phyloP scores from a whole-genome alignment of 2,329 filamentous ascomycete species.

The Chaetomiaceae sp. region DNA sequence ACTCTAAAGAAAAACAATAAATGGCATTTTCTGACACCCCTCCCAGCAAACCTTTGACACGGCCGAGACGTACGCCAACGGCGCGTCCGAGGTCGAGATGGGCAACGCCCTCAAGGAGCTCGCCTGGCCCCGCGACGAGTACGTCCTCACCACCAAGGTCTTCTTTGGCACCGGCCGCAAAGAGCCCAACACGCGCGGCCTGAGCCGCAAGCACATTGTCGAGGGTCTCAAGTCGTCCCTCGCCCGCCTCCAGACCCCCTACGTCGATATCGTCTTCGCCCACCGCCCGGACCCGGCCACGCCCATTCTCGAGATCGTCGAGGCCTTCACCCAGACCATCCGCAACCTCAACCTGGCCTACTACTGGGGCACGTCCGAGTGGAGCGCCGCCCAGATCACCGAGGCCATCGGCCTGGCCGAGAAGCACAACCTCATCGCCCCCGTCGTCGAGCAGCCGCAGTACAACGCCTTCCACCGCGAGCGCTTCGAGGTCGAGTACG shows the following conservation, averaged over 20 bases:
- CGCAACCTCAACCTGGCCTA: constrained; percentile 54
- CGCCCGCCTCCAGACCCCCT: constrained; percentile 54
- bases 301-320: constrained; percentile 58
- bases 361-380: constrained; percentile 61
- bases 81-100: constrained; percentile 47
- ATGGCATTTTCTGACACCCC: neutral
- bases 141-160: constrained; percentile 49
- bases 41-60: constrained; percentile 47
- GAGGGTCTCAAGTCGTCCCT: constrained; percentile 56
- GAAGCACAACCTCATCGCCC: constrained; percentile 55
- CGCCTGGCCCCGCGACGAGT: constrained; percentile 49
- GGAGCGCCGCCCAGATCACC: constrained; percentile 54
- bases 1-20: neutral
- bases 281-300: constrained; percentile 54
- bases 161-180: constrained; percentile 50
- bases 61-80: constrained; percentile 45
- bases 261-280: constrained; percentile 60
- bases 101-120: constrained; percentile 48
- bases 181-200: constrained; percentile 51
- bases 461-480: constrained; percentile 59
- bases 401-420: constrained; percentile 52
- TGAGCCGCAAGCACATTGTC: constrained; percentile 46
- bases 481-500: constrained; percentile 58
- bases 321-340: constrained; percentile 42
- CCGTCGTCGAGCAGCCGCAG: constrained; percentile 44